phyloP scores from a whole-genome alignment of 768 basidiomycete species.

The Lactarius trivialis region DNA sequence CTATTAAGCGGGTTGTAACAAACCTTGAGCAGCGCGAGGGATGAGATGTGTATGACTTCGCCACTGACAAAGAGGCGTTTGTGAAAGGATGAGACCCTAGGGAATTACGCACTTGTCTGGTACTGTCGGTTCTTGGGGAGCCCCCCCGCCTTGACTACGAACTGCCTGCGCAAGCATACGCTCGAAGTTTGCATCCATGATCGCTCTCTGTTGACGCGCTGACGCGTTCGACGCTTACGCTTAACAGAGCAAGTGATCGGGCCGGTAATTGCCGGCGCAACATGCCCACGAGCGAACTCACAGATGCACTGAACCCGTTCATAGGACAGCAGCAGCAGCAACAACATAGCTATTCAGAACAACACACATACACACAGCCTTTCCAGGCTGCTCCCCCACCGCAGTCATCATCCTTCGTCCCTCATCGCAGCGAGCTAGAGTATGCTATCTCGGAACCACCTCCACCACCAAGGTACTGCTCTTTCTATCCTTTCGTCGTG shows the following conservation, averaged over 20 bases:
- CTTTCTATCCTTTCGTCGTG: background rate
- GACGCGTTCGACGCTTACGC: background rate
- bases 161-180: slow-evolving; percentile 32
- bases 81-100: slow-evolving; percentile 9
- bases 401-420: slow-evolving; percentile 25
- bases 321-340: slow-evolving; percentile 34
- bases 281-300: slow-evolving; percentile 69
- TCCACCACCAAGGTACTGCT: slow-evolving; percentile 26
- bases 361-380: background rate
- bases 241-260: background rate
- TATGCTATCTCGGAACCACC: slow-evolving; percentile 46
- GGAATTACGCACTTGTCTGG: slow-evolving; percentile 64
- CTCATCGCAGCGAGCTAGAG: slow-evolving; percentile 61
- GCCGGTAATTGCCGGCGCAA: slow-evolving; percentile 6
- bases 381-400: slow-evolving; percentile 4
- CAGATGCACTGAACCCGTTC: slow-evolving; percentile 71
- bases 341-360: slow-evolving; percentile 3
- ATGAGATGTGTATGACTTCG: slow-evolving; percentile 95
- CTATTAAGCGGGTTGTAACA: slow-evolving; percentile 17
- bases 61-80: slow-evolving; percentile 44
- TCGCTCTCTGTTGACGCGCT: background rate
- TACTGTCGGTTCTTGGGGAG: slow-evolving; percentile 43
- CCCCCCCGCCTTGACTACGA: slow-evolving; percentile 11
- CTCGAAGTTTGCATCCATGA: slow-evolving; percentile 30
- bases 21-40: slow-evolving; percentile 93